phyloP scores from a whole-genome alignment of 345 rosid genomes.

The Eucalyptus regnans region DNA sequence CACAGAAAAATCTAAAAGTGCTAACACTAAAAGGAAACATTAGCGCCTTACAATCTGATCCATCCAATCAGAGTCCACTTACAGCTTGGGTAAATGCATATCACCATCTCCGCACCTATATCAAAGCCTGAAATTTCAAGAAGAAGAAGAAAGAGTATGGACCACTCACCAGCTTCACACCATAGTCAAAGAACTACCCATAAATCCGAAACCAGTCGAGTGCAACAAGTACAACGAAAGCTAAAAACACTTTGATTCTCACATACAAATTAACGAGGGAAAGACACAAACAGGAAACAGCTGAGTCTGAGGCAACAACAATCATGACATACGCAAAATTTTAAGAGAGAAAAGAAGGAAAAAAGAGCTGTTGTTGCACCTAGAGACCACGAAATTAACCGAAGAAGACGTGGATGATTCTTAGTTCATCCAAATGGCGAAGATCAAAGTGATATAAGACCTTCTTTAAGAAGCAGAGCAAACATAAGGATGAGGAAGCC shows the following conservation, averaged over 20 bases:
- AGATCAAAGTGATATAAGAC: slow-evolving; percentile 41
- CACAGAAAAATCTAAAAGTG: not conserved
- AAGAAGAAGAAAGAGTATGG: not conserved
- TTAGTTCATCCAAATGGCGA: not conserved
- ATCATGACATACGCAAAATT: not conserved
- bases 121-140: not conserved
- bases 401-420: not conserved
- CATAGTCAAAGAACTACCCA: not conserved
- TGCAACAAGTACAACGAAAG: not conserved
- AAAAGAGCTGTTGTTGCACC: not conserved
- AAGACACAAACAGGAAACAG: not conserved
- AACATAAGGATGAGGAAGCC: slow-evolving; percentile 65
- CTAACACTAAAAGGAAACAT: not conserved
- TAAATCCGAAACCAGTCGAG: not conserved
- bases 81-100: not conserved
- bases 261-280: not conserved
- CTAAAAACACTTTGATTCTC: not conserved
- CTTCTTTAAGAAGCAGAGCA: slow-evolving; percentile 72
- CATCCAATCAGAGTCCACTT: not conserved
- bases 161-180: not conserved
- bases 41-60: not conserved
- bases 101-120: not conserved
- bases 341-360: not conserved
- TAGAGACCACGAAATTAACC: not conserved
- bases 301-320: not conserved